Percentiles rank a stretch among this genome's conserved stretches.
Evolutionary conservation across 2,329 filamentous ascomycete genomes (phyloP).

Genomic region (Colletotrichum navitas): DNA sequence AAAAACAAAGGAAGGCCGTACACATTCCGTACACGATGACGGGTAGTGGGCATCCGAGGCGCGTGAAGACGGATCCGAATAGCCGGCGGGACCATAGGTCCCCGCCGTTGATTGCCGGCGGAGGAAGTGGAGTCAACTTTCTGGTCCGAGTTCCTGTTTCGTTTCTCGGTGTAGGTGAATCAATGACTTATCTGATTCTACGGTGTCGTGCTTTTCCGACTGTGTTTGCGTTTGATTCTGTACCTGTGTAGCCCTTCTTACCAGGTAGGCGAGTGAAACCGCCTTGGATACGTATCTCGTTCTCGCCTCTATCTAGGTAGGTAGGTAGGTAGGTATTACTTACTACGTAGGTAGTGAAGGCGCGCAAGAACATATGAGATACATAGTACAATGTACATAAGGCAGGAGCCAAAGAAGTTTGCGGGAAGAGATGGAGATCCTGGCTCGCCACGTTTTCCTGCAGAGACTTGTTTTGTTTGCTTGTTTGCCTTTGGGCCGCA

Average conservation of each 20-base stretch:
- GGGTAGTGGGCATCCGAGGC: slow-evolving; percentile 2
- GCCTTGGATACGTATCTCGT: background rate
- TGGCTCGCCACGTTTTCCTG: slow-evolving; percentile 39
- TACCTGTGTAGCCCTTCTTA: too few relatives aligned
- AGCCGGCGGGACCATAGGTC: background rate
- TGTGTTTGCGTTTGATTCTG: background rate
- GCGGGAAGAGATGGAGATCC: slow-evolving; percentile 8
- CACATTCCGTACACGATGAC: slow-evolving; percentile 16
- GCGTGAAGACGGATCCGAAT: background rate
- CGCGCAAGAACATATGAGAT: background rate
- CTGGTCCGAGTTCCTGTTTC: background rate
- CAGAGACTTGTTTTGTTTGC: background rate
- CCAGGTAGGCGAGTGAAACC: accelerated
- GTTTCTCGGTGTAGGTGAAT: background rate
- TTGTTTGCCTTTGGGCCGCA: background rate
- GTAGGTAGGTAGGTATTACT: too few relatives aligned
- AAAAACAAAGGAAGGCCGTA: slow-evolving; percentile 22
- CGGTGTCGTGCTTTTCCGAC: background rate
- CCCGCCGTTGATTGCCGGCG: slow-evolving; percentile 13
- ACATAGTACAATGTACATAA: too few relatives aligned
- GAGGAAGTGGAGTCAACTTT: slow-evolving; percentile 3
- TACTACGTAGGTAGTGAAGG: too few relatives aligned
- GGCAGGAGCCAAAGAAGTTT: background rate
- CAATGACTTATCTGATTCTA: too few relatives aligned
- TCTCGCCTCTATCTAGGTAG: too few relatives aligned